phyloP scores from a whole-genome alignment of 306 rosid genomes.

The Comarum palustre region DNA sequence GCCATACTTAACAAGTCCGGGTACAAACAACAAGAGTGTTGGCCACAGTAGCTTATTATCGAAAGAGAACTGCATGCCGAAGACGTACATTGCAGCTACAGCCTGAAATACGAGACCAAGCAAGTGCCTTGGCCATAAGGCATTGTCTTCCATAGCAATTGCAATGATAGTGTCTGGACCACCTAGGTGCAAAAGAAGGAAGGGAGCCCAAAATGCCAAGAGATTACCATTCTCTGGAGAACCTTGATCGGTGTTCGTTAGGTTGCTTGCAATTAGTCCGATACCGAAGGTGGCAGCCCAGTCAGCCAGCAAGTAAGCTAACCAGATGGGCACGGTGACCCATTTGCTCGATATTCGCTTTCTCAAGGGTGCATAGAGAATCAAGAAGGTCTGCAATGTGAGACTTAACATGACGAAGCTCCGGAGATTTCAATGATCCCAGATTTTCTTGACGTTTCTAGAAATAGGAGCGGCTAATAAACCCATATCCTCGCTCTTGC shows the following conservation, averaged over 20 bases:
- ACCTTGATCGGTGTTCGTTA: background rate
- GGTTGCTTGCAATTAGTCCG: conserved; percentile 31
- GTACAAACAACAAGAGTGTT: conserved; percentile 22
- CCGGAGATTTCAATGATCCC: conserved; percentile 37
- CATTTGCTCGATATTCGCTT: conserved; percentile 8
- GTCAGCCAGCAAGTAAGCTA: conserved; percentile 37
- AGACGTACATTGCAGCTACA: conserved; percentile 25
- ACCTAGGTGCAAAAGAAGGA: conserved; percentile 15
- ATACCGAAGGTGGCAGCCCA: conserved; percentile 35
- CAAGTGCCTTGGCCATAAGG: background rate
- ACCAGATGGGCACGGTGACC: conserved; percentile 20
- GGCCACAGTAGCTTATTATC: conserved; percentile 30
- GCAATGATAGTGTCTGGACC: conserved; percentile 1
- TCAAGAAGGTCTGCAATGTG: conserved; percentile 26
- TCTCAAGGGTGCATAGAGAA: conserved; percentile 28
- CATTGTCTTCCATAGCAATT: background rate
- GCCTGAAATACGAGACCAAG: background rate
- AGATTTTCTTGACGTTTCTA: background rate
- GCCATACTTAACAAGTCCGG: conserved; percentile 40
- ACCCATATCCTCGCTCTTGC: conserved; percentile 2
- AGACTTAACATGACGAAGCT: conserved; percentile 23
- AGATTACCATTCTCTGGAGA: background rate
- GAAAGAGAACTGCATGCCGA: conserved; percentile 33
- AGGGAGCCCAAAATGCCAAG: conserved; percentile 45
- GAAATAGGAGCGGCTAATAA: background rate